Evolutionary conservation across 2,329 filamentous ascomycete species (phyloP), one percentile per base, ranked within the genome.

Genomic region (Nigrograna mackinnonii): DNA sequence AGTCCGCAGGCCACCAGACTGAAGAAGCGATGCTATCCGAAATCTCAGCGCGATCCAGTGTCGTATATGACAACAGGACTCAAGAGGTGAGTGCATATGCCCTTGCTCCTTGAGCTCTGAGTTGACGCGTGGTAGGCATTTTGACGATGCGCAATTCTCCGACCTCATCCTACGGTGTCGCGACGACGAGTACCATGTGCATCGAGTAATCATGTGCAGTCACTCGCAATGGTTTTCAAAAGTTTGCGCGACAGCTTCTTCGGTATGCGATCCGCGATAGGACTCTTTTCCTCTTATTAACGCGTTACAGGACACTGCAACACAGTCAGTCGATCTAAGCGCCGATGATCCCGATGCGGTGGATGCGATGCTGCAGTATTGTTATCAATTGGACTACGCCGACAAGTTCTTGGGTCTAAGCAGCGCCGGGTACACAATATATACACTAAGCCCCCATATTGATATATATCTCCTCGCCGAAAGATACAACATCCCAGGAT

Each of bases 341-440:
- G 54, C 57, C 18, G 61, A 64, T 32, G 55, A 66, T 22, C 54
- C 62, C 7, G 52, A 50, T 24, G 57, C 60, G 26, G 59, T 66
- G 9, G 54, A 62, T 6, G 60, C 61, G 5, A 64, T 66, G 62
- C 57, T 66, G 40, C 59, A 63, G 34, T 65, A 62, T 35, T 60
- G 54, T 37, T 66, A 65, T 30, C 56, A 60, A 18, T 44, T 64
- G 18, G 58, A 64, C 35, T 63, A 66, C 30, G 52, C 39, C 36
- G 60, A 65, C 32, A 54, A 49, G 16, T 43, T 56, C 16, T 16
- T 52, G n/a, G 47, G 50, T 21, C 37, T 50, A 1, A 55, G 54
- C 28, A 34, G 44, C 9, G 41, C 45, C 12, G 50, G 54, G 18
- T 55, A 59, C 24, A 52, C 53, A 14, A 51, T 55, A 4, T 48